These are phyloP conservation scores for Ogataea chonburiensis DNA, from an alignment of 805 yeast genomes.

Conservation along the genomic window DNA sequence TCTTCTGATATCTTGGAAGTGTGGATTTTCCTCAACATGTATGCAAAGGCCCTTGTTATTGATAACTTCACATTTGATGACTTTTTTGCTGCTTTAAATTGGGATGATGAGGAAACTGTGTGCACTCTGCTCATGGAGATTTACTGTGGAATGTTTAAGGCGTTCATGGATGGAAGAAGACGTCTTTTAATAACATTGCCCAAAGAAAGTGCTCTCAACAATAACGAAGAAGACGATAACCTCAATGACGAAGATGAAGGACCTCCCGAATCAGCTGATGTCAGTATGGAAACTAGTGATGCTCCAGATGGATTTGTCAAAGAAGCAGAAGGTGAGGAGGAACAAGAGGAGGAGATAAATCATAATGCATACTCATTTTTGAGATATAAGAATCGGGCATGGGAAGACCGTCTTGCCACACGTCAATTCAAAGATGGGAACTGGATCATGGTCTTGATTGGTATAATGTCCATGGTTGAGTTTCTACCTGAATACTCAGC, in stretches of 20 bases:
- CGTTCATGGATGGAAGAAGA: constrained; percentile 45
- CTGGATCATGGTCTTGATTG: constrained; percentile 79
- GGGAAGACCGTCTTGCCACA: constrained; percentile 76
- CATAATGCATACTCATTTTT: constrained; percentile 48
- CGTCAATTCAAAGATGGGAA: constrained; percentile 79
- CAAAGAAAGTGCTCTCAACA: constrained; percentile 27
- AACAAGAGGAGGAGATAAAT: constrained; percentile 33
- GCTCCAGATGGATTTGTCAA: constrained; percentile 20
- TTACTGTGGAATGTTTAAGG: constrained; percentile 62
- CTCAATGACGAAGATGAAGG: constrained; percentile 25
- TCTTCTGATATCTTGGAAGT: constrained; percentile 54
- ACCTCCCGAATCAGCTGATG: constrained; percentile 23
- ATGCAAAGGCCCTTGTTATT: constrained; percentile 59
- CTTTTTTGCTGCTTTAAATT: constrained; percentile 54
- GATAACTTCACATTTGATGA: constrained; percentile 82
- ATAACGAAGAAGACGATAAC: constrained; percentile 24
- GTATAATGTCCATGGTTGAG: constrained; percentile 62
- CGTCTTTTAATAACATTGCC: constrained; percentile 27
- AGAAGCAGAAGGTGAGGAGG: constrained; percentile 26
- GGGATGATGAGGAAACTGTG: constrained; percentile 44
- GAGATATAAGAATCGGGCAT: constrained; percentile 58
- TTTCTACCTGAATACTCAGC: constrained; percentile 53
- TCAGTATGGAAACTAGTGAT: constrained; percentile 21
- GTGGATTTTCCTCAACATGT: constrained; percentile 76
- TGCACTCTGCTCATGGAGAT: constrained; percentile 62